Base-by-base conservation (phyloP, 2,329 filamentous ascomycete species). In the Chrysosporium queenslandicum region DNA sequence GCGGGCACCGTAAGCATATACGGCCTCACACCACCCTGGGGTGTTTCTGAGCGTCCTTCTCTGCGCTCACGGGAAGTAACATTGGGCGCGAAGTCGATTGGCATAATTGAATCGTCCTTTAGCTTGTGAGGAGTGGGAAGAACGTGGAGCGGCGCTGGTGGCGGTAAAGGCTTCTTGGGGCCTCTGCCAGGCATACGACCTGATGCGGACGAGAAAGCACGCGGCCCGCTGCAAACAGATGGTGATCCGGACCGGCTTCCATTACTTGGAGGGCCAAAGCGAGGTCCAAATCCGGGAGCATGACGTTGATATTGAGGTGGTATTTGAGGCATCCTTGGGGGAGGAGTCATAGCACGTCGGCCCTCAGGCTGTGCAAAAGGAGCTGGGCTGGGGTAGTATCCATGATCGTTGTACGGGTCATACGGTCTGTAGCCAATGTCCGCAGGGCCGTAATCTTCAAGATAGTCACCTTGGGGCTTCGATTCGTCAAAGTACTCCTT, bases 401-500 rank as follows among this genome's bases (percentile, higher is more conserved):
- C 65, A 9, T 21, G 45, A 25, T 58, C 54, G 25, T 55, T 54
- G 49, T 59, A 54, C 16, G 34, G 48, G 14, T 59, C 55, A 54
- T 82, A 85, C 64, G 78, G 73, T 21, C 80, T 78, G 53, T 87
- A 84, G n/a, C 77, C 80, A 43, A 82, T 74, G 64, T 85, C 87
- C 58, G 82, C 79, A 18, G 79, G 73, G 54, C 85, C 82, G 62
- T 87, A 87, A 61, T 91, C 86, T 61, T 90, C 86, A 56, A 86
- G 83, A 67, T 90, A 86, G 32, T 71, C 71, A 55, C 72, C 62
- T 39, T 70, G 71, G 1, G 71, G 68, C 65, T 82, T 86, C 54
- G 76, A 81, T 39, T 96, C 91, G 59, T 97, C 92, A 61, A 98
- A 98, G 73, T 98, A 98, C 66, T 98, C 92, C 74, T 96, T 96